Percentiles rank a stretch among this genome's conserved stretches.
Conservation (phyloP, 2,329 filamentous ascomycete genomes). For the Onygenales sp. region DNA sequence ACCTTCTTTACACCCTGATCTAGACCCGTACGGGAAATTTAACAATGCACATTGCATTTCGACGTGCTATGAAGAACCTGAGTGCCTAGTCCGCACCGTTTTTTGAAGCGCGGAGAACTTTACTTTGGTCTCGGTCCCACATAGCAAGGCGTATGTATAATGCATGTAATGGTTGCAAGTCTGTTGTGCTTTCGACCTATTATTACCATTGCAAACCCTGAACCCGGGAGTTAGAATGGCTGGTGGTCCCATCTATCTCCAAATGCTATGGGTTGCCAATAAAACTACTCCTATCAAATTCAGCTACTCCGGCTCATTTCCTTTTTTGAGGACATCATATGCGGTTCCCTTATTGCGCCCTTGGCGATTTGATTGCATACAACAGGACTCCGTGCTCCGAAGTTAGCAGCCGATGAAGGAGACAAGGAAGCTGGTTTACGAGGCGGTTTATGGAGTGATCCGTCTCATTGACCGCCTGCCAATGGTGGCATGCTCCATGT, state of each 20-base stretch:
- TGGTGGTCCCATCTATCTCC: neutral
- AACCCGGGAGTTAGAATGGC: neutral
- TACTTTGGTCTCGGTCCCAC: conserved; percentile 1
- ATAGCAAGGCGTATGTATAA: conserved; percentile 2
- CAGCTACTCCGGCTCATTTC: neutral
- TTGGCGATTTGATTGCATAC: neutral
- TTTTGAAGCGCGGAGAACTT: neutral
- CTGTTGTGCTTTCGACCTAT: neutral
- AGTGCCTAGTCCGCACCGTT: neutral
- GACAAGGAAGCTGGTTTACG: neutral
- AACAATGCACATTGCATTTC: neutral
- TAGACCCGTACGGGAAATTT: conserved; percentile 1
- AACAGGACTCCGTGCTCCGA: neutral
- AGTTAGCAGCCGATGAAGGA: neutral
- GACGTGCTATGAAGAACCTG: neutral
- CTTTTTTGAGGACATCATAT: neutral
- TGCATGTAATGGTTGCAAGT: conserved; percentile 2
- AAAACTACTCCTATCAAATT: neutral
- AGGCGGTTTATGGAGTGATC: neutral
- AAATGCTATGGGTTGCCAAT: neutral
- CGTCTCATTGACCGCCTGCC: conserved; percentile 1
- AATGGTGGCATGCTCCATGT: neutral
- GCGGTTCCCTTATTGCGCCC: neutral
- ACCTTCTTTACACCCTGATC: neutral
- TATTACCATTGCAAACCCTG: neutral